Percentiles rank a stretch among this genome's conserved stretches.
Conservation (phyloP, 805 yeast species). For the Zygosaccharomyces bailii region DNA sequence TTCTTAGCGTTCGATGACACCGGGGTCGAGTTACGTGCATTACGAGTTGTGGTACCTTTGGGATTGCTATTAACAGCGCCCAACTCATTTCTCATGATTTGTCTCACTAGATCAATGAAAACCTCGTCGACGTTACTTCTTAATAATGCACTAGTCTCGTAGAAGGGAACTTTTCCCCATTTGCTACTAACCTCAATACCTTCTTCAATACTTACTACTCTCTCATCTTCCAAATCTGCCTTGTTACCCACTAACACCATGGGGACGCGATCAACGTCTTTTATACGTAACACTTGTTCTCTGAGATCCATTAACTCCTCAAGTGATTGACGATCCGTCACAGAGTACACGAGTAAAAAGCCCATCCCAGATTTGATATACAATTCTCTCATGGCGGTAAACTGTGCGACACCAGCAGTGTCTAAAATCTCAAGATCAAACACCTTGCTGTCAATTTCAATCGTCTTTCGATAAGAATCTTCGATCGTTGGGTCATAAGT, state of each 20-base stretch:
- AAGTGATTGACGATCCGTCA: constrained; percentile 72
- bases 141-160: constrained; percentile 90
- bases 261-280: constrained; percentile 72
- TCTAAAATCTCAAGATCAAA: constrained; percentile 86
- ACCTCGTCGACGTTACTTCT: constrained; percentile 88
- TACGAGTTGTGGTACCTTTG: constrained; percentile 2
- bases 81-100: constrained; percentile 51
- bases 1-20: constrained; percentile 2
- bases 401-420: constrained; percentile 93
- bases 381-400: constrained; percentile 90
- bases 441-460: constrained; percentile 82
- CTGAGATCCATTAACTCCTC: constrained; percentile 74
- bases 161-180: constrained; percentile 89
- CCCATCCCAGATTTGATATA: constrained; percentile 89
- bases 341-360: constrained; percentile 79
- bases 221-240: constrained; percentile 73
- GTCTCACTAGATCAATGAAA: constrained; percentile 83
- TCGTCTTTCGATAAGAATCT: constrained; percentile 87
- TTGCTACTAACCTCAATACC: constrained; percentile 79
- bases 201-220: constrained; percentile 74
- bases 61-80: constrained; percentile 16
- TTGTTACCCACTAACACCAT: constrained; percentile 91
- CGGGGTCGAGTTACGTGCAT: not conserved
- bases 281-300: constrained; percentile 80
- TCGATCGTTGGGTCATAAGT: constrained; percentile 96